phyloP scores from a whole-genome alignment of 352 stramenopile genomes.

The Pythium oligandrum region DNA sequence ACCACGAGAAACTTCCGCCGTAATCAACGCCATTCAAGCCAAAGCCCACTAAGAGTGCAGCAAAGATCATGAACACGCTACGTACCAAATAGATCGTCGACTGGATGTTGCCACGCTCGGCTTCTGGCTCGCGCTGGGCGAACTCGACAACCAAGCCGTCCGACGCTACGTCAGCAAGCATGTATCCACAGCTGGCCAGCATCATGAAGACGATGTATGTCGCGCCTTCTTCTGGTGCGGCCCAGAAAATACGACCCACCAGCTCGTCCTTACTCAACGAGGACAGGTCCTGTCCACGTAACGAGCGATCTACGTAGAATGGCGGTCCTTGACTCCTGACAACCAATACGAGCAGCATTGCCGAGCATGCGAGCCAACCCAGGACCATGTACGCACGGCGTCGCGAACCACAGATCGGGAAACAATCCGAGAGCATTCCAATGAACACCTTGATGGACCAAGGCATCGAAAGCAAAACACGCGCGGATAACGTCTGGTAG shows the following conservation, averaged over 20 bases:
- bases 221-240: constrained; percentile 15
- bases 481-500: constrained; percentile 56
- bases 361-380: constrained; percentile 46
- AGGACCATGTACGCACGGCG: constrained; percentile 70
- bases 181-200: constrained; percentile 34
- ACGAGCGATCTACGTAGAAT: constrained; percentile 46
- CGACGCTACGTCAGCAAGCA: constrained; percentile 31
- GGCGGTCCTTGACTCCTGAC: constrained; percentile 33
- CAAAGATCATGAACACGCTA: constrained; percentile 29
- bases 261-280: constrained; percentile 7
- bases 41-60: constrained; percentile 28
- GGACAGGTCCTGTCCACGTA: constrained; percentile 34
- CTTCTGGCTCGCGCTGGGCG: constrained; percentile 31
- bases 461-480: constrained; percentile 47
- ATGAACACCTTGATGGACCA: constrained; percentile 71
- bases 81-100: constrained; percentile 39
- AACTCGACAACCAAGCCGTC: constrained; percentile 40
- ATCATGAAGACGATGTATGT: constrained; percentile 32
- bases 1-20: constrained; percentile 30
- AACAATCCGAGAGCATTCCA: constrained; percentile 57
- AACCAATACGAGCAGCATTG: constrained; percentile 47
- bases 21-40: constrained; percentile 31
- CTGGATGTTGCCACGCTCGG: constrained; percentile 27
- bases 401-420: constrained; percentile 55
- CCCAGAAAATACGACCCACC: constrained; percentile 22